phyloP scores from a whole-genome alignment of 2,329 filamentous ascomycete species.

The Colletotrichum camelliae region DNA sequence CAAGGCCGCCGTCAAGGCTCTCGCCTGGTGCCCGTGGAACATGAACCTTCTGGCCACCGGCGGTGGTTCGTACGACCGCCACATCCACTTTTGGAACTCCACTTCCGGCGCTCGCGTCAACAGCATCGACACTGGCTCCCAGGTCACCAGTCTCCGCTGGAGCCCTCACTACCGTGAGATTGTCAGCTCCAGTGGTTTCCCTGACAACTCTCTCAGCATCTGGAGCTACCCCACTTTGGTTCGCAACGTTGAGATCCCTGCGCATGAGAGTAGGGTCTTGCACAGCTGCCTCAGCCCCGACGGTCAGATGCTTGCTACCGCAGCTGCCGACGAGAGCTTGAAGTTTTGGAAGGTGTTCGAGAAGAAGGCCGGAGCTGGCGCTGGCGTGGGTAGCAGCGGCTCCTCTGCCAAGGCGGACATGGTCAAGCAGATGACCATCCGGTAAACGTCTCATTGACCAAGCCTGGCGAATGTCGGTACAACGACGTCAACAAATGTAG shows the following conservation, averaged over 20 bases:
- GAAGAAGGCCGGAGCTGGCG: constrained; percentile 88
- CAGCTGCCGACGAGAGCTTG: constrained; percentile 92
- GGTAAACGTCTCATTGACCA: constrained; percentile 52
- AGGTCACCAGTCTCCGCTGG: constrained; percentile 96
- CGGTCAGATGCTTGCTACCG: constrained; percentile 96
- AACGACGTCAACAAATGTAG: constrained; percentile 44
- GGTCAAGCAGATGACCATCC: constrained; percentile 95
- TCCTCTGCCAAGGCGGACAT: constrained; percentile 81
- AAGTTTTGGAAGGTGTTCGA: constrained; percentile 99
- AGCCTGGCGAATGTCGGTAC: constrained; percentile 23
- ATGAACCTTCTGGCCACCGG: constrained; percentile 95
- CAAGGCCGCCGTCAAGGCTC: constrained; percentile 96
- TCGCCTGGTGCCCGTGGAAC: constrained; percentile 99
- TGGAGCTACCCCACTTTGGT: constrained; percentile 98
- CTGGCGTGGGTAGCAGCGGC: constrained; percentile 68
- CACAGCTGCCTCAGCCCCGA: constrained; percentile 98
- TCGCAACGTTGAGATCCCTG: constrained; percentile 96
- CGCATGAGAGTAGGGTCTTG: constrained; percentile 94
- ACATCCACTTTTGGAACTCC: constrained; percentile 99
- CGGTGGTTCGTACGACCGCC: constrained; percentile 93
- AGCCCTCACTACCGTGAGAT: constrained; percentile 98
- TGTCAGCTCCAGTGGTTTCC: constrained; percentile 95
- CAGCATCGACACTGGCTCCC: constrained; percentile 97
- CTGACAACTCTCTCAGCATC: constrained; percentile 98
- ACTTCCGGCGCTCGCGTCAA: constrained; percentile 97